Conservation (phyloP, 1,139 yeast genomes). For the Saccharomyces hybrid region DNA sequence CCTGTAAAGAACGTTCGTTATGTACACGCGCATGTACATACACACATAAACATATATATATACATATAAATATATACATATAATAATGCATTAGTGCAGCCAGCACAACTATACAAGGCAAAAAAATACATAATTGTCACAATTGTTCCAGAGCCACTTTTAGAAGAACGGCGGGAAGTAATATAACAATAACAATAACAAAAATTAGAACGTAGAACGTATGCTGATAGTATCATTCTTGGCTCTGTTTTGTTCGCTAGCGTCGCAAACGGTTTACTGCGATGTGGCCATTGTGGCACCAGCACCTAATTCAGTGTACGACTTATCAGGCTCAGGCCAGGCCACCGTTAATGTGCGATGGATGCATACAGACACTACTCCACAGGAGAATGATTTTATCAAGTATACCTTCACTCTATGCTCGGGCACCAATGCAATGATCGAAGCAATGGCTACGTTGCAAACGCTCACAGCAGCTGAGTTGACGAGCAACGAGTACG, state of each 20-base stretch:
- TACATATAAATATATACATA: too few species aligned
- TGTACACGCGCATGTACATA: neutral
- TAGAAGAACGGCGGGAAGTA: too few species aligned
- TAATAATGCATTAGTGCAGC: too few species aligned
- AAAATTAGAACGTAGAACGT: neutral
- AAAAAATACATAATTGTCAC: too few species aligned
- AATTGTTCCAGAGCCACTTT: too few species aligned
- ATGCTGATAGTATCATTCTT: neutral
- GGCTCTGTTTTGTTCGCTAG: neutral
- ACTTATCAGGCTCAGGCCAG: constrained; percentile 41
- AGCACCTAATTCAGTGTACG: constrained; percentile 38
- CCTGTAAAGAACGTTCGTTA: neutral
- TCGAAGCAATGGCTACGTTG: constrained; percentile 39
- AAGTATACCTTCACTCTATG: constrained; percentile 53
- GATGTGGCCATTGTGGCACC: constrained; percentile 55
- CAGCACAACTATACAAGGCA: too few species aligned
- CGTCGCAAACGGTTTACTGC: constrained; percentile 5
- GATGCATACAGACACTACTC: constrained; percentile 46
- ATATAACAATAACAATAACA: neutral
- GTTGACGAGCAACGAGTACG: constrained; percentile 31
- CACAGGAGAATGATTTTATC: constrained; percentile 40
- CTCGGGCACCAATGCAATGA: constrained; percentile 53
- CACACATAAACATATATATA: too few species aligned
- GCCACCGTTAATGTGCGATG: constrained; percentile 48
- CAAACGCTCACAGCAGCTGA: constrained; percentile 28